Conservation (phyloP, 805 yeast genomes). For the Ogataea philodendri region DNA sequence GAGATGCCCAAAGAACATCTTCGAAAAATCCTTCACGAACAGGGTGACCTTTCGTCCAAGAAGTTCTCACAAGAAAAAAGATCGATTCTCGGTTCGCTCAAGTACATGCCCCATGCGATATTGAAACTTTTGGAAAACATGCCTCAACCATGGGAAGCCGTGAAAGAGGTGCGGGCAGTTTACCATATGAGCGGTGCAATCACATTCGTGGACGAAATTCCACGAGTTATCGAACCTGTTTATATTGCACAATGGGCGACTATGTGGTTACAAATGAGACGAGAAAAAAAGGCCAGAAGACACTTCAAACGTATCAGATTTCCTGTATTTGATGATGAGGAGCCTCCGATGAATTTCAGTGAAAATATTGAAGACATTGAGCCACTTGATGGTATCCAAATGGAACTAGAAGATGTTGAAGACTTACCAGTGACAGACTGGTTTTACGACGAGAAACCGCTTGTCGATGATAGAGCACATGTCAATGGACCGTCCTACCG, state of each 20-base stretch:
- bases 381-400: slow-evolving; percentile 65
- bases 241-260: slow-evolving; percentile 96
- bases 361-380: slow-evolving; percentile 74
- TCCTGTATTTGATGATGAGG: slow-evolving; percentile 98
- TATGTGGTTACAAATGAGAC: slow-evolving; percentile 88
- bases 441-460: slow-evolving; percentile 78
- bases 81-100: slow-evolving; percentile 84
- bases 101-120: slow-evolving; percentile 94
- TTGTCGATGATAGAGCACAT: slow-evolving; percentile 50
- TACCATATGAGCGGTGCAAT: slow-evolving; percentile 93
- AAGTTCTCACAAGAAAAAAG: slow-evolving; percentile 81
- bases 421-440: slow-evolving; percentile 65
- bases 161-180: slow-evolving; percentile 79
- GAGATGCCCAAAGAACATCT: slow-evolving; percentile 95
- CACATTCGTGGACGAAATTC: slow-evolving; percentile 89
- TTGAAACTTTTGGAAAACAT: slow-evolving; percentile 86
- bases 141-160: slow-evolving; percentile 98
- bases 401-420: slow-evolving; percentile 63
- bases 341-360: slow-evolving; percentile 83
- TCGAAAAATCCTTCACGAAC: slow-evolving; percentile 77
- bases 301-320: slow-evolving; percentile 90
- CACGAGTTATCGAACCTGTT: slow-evolving; percentile 88
- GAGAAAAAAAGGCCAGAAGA: slow-evolving; percentile 86
- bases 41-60: slow-evolving; percentile 79
- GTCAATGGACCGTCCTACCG: slow-evolving; percentile 79